phyloP scores from a whole-genome alignment of 345 rosid species.

The Carallia pectinifolia region DNA sequence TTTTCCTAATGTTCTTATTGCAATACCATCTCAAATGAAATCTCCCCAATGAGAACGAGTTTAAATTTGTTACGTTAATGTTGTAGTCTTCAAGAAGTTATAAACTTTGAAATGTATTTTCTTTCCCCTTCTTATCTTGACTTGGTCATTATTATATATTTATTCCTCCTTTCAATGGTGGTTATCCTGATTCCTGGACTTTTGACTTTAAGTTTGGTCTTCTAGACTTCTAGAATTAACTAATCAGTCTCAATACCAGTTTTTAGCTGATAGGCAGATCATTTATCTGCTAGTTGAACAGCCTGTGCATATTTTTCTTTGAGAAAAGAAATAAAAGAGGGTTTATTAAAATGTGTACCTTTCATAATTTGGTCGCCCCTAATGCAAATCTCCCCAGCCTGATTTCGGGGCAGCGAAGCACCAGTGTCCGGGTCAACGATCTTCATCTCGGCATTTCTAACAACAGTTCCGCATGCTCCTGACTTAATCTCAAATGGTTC shows the following conservation, averaged over 20 bases:
- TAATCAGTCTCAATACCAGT: background rate
- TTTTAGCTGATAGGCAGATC: background rate
- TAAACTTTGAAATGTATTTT: no score
- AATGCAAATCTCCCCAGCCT: conserved; percentile 80
- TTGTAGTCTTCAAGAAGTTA: no score
- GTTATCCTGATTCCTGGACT: no score
- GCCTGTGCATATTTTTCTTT: background rate
- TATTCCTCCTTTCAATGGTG: no score
- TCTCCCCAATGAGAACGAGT: no score
- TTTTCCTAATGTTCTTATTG: no score
- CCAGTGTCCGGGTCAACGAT: conserved; percentile 71
- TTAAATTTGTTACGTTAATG: no score
- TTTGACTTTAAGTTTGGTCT: no score
- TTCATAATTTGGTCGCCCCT: conserved; percentile 87
- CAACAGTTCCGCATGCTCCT: conserved; percentile 82
- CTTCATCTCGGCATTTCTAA: conserved; percentile 89
- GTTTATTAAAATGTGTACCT: conserved; percentile 33
- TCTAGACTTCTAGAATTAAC: background rate
- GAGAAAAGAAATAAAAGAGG: background rate
- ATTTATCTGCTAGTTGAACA: background rate
- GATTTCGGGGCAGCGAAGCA: conserved; percentile 50
- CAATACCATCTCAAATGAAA: no score
- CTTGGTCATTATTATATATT: no score
- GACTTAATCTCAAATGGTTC: conserved; percentile 64
- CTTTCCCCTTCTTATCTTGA: no score